These are phyloP conservation scores for Podosphaera xanthii DNA, from an alignment of 2,329 filamentous ascomycete species.

Conservation along the genomic window DNA sequence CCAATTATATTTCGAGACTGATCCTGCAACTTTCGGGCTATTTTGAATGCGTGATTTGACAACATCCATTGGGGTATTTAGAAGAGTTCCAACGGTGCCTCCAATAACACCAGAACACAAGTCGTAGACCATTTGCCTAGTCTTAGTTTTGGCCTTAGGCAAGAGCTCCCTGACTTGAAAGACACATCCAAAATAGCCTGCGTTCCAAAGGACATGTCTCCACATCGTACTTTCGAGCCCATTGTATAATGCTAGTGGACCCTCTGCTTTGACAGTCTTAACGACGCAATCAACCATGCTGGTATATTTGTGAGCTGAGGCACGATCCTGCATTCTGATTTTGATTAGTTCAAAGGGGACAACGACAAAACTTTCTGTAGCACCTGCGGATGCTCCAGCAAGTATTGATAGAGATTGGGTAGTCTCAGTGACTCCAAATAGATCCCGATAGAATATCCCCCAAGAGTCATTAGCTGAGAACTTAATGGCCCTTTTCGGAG, in stretches of 20 bases:
- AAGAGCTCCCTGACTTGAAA: slow-evolving; percentile 81
- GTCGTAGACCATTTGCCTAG: slow-evolving; percentile 64
- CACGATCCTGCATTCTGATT: slow-evolving; percentile 90
- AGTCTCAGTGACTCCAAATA: slow-evolving; percentile 71
- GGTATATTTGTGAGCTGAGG: slow-evolving; percentile 69
- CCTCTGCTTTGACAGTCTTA: slow-evolving; percentile 69
- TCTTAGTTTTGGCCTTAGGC: slow-evolving; percentile 61
- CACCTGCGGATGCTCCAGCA: slow-evolving; percentile 83
- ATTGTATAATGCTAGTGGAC: slow-evolving; percentile 77
- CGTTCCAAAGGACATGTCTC: slow-evolving; percentile 87
- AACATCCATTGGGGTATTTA: slow-evolving; percentile 93
- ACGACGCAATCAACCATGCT: slow-evolving; percentile 59
- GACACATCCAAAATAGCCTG: slow-evolving; percentile 94
- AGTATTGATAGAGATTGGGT: slow-evolving; percentile 79
- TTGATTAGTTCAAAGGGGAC: slow-evolving; percentile 97
- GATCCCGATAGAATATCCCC: slow-evolving; percentile 78
- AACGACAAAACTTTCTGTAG: slow-evolving; percentile 88
- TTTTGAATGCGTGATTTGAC: slow-evolving; percentile 98
- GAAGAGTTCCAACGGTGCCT: slow-evolving; percentile 70
- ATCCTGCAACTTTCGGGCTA: slow-evolving; percentile 59
- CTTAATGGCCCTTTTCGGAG: slow-evolving; percentile 88
- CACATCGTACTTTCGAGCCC: slow-evolving; percentile 91
- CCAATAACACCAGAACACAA: slow-evolving; percentile 68
- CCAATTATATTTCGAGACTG: slow-evolving; percentile 93
- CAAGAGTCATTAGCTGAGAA: slow-evolving; percentile 98